A percentile compares a stretch with the other conserved stretches of the same genome.
Evolutionary conservation across 1,139 yeast genomes (phyloP).

Genomic region (Lodderomyces elongisporus): DNA sequence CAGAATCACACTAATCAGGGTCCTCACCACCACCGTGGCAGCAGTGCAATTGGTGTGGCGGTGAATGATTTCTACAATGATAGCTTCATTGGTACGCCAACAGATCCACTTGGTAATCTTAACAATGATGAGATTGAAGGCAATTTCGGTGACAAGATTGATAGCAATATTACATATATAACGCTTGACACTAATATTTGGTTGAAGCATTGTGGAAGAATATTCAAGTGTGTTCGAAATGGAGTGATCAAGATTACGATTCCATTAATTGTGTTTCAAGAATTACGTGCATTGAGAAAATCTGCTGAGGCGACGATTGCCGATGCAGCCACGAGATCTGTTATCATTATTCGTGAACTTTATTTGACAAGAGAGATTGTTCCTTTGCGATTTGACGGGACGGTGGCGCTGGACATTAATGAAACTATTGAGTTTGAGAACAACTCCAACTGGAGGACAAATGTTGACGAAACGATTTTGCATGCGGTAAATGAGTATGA

Average conservation of each 20-base stretch:
- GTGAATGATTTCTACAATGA: conserved; percentile 19
- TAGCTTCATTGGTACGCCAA: conserved; percentile 21
- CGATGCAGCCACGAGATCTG: conserved; percentile 78
- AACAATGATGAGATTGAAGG: conserved; percentile 24
- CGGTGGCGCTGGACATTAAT: conserved; percentile 50
- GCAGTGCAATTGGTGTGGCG: not conserved
- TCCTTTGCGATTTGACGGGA: conserved; percentile 53
- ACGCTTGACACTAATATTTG: conserved; percentile 76
- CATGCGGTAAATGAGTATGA: conserved; percentile 48
- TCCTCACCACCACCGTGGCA: conserved; percentile 11
- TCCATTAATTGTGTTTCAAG: conserved; percentile 76
- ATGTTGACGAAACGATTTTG: conserved; percentile 57
- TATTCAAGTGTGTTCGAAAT: conserved; percentile 63
- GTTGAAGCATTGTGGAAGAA: conserved; percentile 75
- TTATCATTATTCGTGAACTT: conserved; percentile 64
- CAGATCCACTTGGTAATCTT: conserved; percentile 14
- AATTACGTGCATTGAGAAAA: conserved; percentile 65
- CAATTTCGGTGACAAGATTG: conserved; percentile 47
- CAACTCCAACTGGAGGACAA: conserved; percentile 59
- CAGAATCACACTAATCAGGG: not conserved
- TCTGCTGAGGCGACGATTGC: conserved; percentile 72
- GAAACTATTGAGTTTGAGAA: conserved; percentile 57
- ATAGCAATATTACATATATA: conserved; percentile 51
- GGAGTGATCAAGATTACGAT: conserved; percentile 54
- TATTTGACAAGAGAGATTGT: conserved; percentile 50